Conservation (phyloP, 2,329 filamentous ascomycete species). For the Venturia oleaginea region DNA sequence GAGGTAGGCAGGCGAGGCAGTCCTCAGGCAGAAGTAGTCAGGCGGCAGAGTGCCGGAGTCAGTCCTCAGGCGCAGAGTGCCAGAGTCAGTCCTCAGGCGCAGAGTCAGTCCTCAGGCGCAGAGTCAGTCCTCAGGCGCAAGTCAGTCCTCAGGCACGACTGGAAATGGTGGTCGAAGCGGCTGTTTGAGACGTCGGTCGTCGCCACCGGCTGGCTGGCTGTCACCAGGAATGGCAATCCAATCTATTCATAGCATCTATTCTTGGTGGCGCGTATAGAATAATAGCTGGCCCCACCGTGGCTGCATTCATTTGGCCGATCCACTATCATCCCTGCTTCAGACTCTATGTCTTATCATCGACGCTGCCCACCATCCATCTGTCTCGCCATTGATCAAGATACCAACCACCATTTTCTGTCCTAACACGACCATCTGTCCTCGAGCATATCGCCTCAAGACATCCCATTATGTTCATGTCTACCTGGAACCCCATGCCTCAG, state of each 20-base stretch:
- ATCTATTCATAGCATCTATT: neutral
- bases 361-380: neutral
- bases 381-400: neutral
- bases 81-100: too few relatives aligned
- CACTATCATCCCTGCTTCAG: neutral
- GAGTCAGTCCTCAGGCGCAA: too few relatives aligned
- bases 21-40: too few relatives aligned
- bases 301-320: neutral
- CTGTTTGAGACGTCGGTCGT: neutral
- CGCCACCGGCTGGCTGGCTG: too few relatives aligned
- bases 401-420: neutral
- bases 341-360: neutral
- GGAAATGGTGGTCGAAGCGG: too few relatives aligned
- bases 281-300: neutral
- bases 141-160: too few relatives aligned
- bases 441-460: neutral
- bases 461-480: conserved; percentile 8
- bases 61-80: too few relatives aligned
- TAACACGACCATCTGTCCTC: neutral
- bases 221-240: too few relatives aligned
- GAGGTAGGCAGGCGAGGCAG: too few relatives aligned
- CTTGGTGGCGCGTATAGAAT: neutral
- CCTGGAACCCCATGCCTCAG: conserved; percentile 5
- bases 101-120: too few relatives aligned
- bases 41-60: too few relatives aligned